Percentiles rank a stretch among this genome's conserved stretches.
phyloP scores from a whole-genome alignment of 139 green algal species.

The Chlorokybus atmophyticus region DNA sequence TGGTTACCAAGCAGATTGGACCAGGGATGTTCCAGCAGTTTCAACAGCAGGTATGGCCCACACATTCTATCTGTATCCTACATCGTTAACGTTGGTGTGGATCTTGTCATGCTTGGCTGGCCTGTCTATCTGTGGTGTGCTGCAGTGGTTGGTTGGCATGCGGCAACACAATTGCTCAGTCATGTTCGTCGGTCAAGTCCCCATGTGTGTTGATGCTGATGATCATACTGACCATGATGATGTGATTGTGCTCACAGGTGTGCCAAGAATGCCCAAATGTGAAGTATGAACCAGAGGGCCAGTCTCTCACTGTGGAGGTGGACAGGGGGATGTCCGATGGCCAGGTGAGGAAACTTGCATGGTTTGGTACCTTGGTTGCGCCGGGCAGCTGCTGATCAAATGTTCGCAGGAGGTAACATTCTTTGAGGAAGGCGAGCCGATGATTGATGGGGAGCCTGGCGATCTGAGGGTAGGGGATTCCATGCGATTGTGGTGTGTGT shows the following conservation, averaged over 20 bases:
- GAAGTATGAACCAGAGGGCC: slow-evolving; percentile 60
- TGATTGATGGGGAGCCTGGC: slow-evolving; percentile 85
- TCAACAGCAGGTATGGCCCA: slow-evolving; percentile 33
- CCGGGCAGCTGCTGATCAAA: neutral
- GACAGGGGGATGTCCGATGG: slow-evolving; percentile 76
- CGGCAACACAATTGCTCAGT: too few relatives aligned
- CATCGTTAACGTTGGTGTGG: too few relatives aligned
- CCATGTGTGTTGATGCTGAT: too few relatives aligned
- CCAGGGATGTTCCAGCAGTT: slow-evolving; percentile 99
- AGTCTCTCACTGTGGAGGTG: slow-evolving; percentile 70
- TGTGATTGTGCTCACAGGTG: too few relatives aligned
- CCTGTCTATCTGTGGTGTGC: too few relatives aligned
- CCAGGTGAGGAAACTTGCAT: slow-evolving; percentile 26
- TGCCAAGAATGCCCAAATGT: slow-evolving; percentile 89
- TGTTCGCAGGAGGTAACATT: slow-evolving; percentile 60
- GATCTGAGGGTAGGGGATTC: slow-evolving; percentile 58
- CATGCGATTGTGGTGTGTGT: too few relatives aligned
- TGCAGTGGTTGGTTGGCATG: too few relatives aligned
- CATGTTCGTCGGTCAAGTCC: too few relatives aligned
- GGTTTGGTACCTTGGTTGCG: neutral
- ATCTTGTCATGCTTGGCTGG: too few relatives aligned
- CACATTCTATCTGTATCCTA: too few relatives aligned
- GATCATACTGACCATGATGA: too few relatives aligned
- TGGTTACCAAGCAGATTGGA: slow-evolving; percentile 86
- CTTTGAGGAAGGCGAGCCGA: slow-evolving; percentile 88